Evolutionary conservation across 768 basidiomycete species (phyloP).

Genomic region (Hygrophorus russula): DNA sequence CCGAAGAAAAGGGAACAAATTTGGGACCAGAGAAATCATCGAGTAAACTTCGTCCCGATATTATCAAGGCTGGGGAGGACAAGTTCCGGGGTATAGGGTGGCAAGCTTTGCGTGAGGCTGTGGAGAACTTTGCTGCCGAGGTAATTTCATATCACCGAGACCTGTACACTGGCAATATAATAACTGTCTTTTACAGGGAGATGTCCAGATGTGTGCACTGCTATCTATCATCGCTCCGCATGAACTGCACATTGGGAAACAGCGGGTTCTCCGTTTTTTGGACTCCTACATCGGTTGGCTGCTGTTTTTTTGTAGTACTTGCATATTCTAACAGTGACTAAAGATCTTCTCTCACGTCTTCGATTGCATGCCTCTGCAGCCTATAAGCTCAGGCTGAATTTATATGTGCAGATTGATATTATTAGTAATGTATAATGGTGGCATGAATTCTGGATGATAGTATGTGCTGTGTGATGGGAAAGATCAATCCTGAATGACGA

Average conservation of each 20-base stretch:
- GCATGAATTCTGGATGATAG: too few relatives aligned
- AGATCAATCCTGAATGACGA: too few relatives aligned
- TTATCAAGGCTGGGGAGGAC: conserved; percentile 38
- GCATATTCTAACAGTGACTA: neutral
- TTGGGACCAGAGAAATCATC: conserved; percentile 6
- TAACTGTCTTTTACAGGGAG: conserved; percentile 35
- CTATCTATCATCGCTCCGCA: conserved; percentile 47
- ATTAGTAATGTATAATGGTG: too few relatives aligned
- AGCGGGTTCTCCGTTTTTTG: conserved; percentile 42
- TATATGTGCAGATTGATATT: too few relatives aligned
- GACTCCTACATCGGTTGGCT: conserved; percentile 65
- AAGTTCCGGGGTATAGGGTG: conserved; percentile 44
- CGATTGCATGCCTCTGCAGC: conserved; percentile 59
- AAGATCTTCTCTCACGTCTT: conserved; percentile 57
- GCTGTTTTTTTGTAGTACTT: neutral
- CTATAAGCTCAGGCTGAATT: too few relatives aligned
- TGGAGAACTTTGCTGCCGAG: conserved; percentile 55
- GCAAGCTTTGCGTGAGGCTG: conserved; percentile 37
- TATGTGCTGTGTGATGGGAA: too few relatives aligned
- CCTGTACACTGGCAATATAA: neutral
- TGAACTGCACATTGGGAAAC: conserved; percentile 40
- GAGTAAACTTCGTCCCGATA: conserved; percentile 27
- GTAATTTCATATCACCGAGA: conserved; percentile 20
- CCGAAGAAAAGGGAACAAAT: conserved; percentile 5
- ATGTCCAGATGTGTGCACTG: conserved; percentile 74